A percentile compares a stretch with the other conserved stretches of the same genome.
These are phyloP conservation scores for Aegilops umbellulata DNA, from an alignment of 176 grass and related monocot genomes.

Conservation along the genomic window DNA sequence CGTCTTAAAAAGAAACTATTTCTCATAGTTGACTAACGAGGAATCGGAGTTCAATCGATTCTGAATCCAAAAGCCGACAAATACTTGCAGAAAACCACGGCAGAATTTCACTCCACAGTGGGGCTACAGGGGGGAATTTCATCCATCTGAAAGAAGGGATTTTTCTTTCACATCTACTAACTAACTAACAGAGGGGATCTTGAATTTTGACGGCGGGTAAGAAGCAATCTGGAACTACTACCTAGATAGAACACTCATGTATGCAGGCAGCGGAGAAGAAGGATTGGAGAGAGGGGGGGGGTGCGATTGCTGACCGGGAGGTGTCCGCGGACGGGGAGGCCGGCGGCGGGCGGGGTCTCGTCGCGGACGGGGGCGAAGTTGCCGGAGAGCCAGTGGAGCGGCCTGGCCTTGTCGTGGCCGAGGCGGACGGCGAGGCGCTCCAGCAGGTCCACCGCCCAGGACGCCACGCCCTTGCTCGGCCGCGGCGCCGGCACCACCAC, in stretches of 20 bases:
- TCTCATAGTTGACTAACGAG: background rate
- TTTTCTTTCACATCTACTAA: background rate
- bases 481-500: conserved; percentile 53
- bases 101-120: background rate
- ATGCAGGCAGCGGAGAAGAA: no score
- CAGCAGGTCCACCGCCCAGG: conserved; percentile 63
- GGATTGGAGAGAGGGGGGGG: no score
- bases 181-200: background rate
- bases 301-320: conserved; percentile 40
- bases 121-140: background rate
- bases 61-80: background rate
- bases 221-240: no score
- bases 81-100: no score
- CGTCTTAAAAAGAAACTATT: no score
- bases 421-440: conserved; percentile 57
- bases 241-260: no score
- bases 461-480: conserved; percentile 54
- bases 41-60: background rate
- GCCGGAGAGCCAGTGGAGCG: conserved; percentile 76
- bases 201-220: background rate
- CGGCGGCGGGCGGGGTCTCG: conserved; percentile 67
- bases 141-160: background rate
- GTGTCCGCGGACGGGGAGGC: conserved; percentile 63
- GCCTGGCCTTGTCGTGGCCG: conserved; percentile 53
- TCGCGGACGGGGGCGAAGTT: conserved; percentile 70